These are phyloP conservation scores for Oryza australiensis DNA, from an alignment of 176 grass and related monocot genomes.

Conservation along the genomic window DNA sequence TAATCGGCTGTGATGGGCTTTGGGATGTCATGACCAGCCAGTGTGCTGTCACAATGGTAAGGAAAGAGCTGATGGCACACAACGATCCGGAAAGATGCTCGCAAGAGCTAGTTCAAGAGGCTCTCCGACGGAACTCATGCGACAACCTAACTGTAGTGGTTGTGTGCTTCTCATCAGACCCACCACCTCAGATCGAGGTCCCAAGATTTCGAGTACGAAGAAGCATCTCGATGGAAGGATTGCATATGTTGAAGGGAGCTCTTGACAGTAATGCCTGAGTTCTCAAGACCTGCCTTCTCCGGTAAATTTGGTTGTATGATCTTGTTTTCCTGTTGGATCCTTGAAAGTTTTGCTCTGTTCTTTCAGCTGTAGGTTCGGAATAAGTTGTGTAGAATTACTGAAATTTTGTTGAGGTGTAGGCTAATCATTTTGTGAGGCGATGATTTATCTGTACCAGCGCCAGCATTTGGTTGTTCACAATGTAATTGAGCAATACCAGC, in stretches of 20 bases:
- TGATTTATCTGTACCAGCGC: conserved; percentile 43
- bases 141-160: conserved; percentile 86
- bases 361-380: conserved; percentile 43
- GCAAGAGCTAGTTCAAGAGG: conserved; percentile 73
- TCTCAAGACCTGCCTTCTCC: neutral
- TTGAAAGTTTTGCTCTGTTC: conserved; percentile 44
- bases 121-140: conserved; percentile 65
- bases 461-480: conserved; percentile 31
- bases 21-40: conserved; percentile 99
- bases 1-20: conserved; percentile 91
- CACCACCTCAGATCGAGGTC: conserved; percentile 82
- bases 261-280: conserved; percentile 67
- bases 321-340: conserved; percentile 4
- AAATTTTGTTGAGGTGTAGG: conserved; percentile 50
- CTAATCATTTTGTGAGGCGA: conserved; percentile 51
- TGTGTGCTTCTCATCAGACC: conserved; percentile 76
- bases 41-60: conserved; percentile 77
- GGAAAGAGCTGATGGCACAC: conserved; percentile 73
- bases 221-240: conserved; percentile 88
- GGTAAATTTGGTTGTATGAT: conserved; percentile 39
- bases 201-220: conserved; percentile 73
- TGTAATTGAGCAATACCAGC: conserved; percentile 48
- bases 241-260: conserved; percentile 78
- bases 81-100: conserved; percentile 83
- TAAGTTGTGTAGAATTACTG: conserved; percentile 46